Evolutionary conservation across 2,329 filamentous ascomycete genomes (phyloP).

Genomic region (Seiridium unicorne): DNA sequence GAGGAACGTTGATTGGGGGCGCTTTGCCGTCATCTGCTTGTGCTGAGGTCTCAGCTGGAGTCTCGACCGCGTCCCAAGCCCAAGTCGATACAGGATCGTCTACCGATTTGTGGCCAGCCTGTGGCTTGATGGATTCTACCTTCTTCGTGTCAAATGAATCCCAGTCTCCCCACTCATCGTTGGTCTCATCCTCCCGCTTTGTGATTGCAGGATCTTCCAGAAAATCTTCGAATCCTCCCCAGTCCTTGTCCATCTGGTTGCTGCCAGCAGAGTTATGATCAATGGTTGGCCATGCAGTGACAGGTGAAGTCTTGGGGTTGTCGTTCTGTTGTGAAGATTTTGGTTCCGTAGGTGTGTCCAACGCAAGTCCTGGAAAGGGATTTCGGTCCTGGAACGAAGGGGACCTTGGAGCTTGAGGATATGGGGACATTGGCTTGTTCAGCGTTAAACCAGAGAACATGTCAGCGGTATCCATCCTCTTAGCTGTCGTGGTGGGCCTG

Average conservation of each 20-base stretch:
- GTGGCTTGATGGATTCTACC: conserved; percentile 10
- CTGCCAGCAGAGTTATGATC: conserved; percentile 19
- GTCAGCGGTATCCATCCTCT: conserved; percentile 18
- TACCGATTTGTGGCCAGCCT: conserved; percentile 14
- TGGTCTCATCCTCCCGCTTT: conserved; percentile 14
- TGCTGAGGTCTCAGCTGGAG: conserved; percentile 21
- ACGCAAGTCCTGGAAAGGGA: conserved; percentile 47
- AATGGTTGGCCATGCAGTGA: conserved; percentile 45
- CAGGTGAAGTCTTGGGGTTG: conserved; percentile 33
- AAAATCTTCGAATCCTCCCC: conserved; percentile 51
- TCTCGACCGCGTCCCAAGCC: conserved; percentile 49
- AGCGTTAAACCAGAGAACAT: conserved; percentile 33
- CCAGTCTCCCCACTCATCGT: conserved; percentile 25
- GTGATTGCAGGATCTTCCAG: conserved; percentile 23
- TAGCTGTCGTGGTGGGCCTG: conserved; percentile 14
- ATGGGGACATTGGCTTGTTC: conserved; percentile 29
- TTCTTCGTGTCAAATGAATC: conserved; percentile 19
- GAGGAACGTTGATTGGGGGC: conserved; percentile 84
- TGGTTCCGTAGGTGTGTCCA: conserved; percentile 40
- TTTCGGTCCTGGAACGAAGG: conserved; percentile 54
- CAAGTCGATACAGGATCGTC: conserved; percentile 31
- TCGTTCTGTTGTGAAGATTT: conserved; percentile 26
- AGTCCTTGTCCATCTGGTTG: conserved; percentile 40
- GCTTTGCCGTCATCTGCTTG: conserved; percentile 30
- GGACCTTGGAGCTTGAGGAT: conserved; percentile 48